These are phyloP conservation scores for Pyropia yezoensis DNA, from an alignment of 23 red algal species.

Conservation along the genomic window DNA sequence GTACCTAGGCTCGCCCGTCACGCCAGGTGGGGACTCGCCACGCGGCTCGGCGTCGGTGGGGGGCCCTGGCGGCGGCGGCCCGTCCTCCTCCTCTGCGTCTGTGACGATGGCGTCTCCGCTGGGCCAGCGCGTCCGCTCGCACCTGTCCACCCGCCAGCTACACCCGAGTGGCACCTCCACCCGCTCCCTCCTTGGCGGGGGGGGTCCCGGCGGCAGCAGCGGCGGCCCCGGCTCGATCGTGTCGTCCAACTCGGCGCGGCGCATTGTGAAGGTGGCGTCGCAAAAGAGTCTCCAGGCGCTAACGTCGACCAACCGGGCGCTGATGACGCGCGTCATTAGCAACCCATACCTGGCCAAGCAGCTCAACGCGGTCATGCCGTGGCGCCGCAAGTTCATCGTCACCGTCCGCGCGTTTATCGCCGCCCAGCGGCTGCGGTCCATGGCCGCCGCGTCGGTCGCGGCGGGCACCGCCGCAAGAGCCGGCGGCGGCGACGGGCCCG, in stretches of 20 bases:
- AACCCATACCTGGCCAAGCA: conserved; percentile 19
- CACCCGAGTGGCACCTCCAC: background rate
- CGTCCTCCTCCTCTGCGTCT: background rate
- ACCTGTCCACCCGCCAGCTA: too few relatives aligned
- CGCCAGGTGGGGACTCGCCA: conserved; percentile 9
- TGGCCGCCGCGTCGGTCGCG: background rate
- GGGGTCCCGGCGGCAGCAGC: conserved; percentile 15
- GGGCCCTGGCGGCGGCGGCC: background rate
- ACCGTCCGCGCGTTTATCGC: conserved; percentile 41
- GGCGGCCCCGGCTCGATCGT: conserved; percentile 10
- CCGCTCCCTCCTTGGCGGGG: conserved; percentile 8
- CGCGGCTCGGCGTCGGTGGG: background rate
- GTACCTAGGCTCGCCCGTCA: conserved; percentile 26
- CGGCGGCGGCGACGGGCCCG: too few relatives aligned
- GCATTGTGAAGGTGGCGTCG: too few relatives aligned
- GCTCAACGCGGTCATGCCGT: conserved; percentile 22
- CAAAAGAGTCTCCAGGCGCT: conserved; percentile 28
- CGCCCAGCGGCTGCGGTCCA: conserved; percentile 26
- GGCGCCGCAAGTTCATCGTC: conserved; percentile 30
- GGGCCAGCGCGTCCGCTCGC: too few relatives aligned
- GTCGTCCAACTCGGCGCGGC: conserved; percentile 23
- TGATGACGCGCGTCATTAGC: conserved; percentile 14
- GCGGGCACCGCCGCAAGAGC: too few relatives aligned
- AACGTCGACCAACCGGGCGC: conserved; percentile 27
- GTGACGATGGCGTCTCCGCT: too few relatives aligned